Conservation (phyloP, 192 early-diverging fungal genomes). For the Lobosporangium transversale region DNA sequence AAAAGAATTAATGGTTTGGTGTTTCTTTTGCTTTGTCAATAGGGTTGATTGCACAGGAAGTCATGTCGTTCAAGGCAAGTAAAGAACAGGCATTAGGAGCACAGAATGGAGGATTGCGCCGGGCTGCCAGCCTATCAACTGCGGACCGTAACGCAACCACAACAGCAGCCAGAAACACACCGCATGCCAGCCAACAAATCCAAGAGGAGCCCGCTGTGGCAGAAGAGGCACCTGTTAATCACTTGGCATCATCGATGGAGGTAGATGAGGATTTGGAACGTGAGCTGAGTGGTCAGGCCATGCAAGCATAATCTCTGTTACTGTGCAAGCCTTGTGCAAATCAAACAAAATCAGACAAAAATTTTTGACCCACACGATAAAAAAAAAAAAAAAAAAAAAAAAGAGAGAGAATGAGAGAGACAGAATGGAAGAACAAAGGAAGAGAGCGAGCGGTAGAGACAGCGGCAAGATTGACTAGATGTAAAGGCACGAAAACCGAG, state of each 20-base stretch:
- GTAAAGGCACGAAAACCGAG: too few relatives aligned
- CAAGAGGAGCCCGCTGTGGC: conserved; percentile 55
- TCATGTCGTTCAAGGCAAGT: conserved; percentile 79
- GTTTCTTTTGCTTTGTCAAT: too few relatives aligned
- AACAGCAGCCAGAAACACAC: conserved; percentile 47
- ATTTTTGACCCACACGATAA: background rate
- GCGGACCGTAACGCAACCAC: conserved; percentile 57
- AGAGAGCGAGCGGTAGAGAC: too few relatives aligned
- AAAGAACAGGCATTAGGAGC: conserved; percentile 60
- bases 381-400: too few relatives aligned
- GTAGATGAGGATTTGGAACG: conserved; percentile 64
- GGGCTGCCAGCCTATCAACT: conserved; percentile 55
- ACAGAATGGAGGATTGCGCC: conserved; percentile 30
- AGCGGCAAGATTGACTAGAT: too few relatives aligned
- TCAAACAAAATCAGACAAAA: background rate
- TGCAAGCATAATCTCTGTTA: conserved; percentile 37
- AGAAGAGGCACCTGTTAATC: conserved; percentile 40
- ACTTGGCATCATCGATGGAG: conserved; percentile 57
- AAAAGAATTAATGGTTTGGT: too few relatives aligned
- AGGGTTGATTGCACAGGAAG: conserved; percentile 85
- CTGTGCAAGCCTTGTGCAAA: background rate
- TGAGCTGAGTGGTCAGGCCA: conserved; percentile 59
- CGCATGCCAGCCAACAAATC: conserved; percentile 56
- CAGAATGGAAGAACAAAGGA: too few relatives aligned
- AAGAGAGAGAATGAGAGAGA: too few relatives aligned